These are phyloP conservation scores for Aristolochia contorta DNA, from an alignment of 164 flowering plant species.

Conservation along the genomic window DNA sequence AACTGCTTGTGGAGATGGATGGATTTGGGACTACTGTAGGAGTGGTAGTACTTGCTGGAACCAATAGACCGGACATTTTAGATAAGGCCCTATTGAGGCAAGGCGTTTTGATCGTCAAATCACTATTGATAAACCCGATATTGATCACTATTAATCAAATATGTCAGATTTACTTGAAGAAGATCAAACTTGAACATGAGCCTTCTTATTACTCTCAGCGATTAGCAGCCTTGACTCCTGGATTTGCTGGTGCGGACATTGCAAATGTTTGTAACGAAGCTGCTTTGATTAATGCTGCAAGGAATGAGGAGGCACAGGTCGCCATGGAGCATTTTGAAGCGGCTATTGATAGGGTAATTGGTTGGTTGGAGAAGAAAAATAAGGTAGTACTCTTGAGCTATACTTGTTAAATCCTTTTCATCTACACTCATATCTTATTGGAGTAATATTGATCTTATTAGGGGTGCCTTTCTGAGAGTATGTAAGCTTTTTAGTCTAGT, in stretches of 20 bases:
- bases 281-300: conserved; percentile 84
- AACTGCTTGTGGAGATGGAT: conserved; percentile 91
- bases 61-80: conserved; percentile 82
- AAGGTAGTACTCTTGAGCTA: conserved; percentile 29
- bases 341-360: conserved; percentile 79
- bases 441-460: no score
- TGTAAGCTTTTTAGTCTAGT: no score
- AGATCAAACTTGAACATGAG: conserved; percentile 60
- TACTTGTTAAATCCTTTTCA: background rate
- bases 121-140: conserved; percentile 76
- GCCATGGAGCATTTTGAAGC: conserved; percentile 78
- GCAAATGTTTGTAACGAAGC: conserved; percentile 93
- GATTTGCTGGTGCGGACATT: conserved; percentile 94
- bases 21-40: conserved; percentile 89
- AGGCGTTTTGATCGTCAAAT: conserved; percentile 93
- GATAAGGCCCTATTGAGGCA: conserved; percentile 79
- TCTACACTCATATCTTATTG: background rate
- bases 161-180: conserved; percentile 58
- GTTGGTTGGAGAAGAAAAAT: conserved; percentile 88
- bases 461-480: no score
- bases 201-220: conserved; percentile 67
- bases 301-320: conserved; percentile 39
- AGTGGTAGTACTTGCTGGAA: conserved; percentile 88
- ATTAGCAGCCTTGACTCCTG: conserved; percentile 91
- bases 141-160: conserved; percentile 81